Conservation (phyloP, 148 eudicot genomes). For the Dysphania ambrosioides region DNA sequence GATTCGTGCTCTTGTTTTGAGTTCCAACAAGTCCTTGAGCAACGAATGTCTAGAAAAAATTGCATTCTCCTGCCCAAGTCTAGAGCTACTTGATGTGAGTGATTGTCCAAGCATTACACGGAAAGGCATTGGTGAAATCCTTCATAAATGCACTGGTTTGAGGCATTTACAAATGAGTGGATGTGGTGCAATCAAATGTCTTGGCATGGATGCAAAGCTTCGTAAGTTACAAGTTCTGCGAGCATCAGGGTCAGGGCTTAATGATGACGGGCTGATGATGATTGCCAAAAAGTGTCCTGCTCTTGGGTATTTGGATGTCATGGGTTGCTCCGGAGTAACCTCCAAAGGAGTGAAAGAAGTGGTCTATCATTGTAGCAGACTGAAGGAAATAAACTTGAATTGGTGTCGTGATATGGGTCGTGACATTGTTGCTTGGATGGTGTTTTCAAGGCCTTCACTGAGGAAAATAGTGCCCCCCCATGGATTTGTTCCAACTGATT, state of each 20-base stretch:
- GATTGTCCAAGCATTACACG: slow-evolving; percentile 39
- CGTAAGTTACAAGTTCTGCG: slow-evolving; percentile 38
- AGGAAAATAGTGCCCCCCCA: slow-evolving; percentile 46
- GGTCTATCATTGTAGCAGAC: slow-evolving; percentile 36
- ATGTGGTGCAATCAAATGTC: slow-evolving; percentile 39
- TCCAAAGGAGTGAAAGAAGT: slow-evolving; percentile 37
- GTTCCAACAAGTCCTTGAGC: slow-evolving; percentile 33
- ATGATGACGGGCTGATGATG: slow-evolving; percentile 45
- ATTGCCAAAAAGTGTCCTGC: slow-evolving; percentile 49
- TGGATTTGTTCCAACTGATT: slow-evolving; percentile 21
- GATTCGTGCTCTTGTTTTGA: slow-evolving; percentile 39
- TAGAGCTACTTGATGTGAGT: slow-evolving; percentile 52
- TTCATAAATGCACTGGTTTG: slow-evolving; percentile 38
- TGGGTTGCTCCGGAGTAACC: slow-evolving; percentile 43
- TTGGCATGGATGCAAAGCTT: slow-evolving; percentile 44
- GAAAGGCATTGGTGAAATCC: slow-evolving; percentile 43
- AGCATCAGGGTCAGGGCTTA: slow-evolving; percentile 48
- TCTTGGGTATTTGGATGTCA: slow-evolving; percentile 44
- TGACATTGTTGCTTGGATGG: slow-evolving; percentile 39
- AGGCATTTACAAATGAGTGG: slow-evolving; percentile 46
- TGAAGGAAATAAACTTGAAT: slow-evolving; percentile 54
- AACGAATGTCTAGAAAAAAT: slow-evolving; percentile 45
- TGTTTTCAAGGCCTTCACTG: slow-evolving; percentile 48
- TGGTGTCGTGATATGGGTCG: slow-evolving; percentile 36
- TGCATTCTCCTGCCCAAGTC: slow-evolving; percentile 46